Percentiles rank a stretch among this genome's conserved stretches.
Conservation (phyloP, 2,329 filamentous ascomycete genomes). For the Sphaerulina musiva region DNA sequence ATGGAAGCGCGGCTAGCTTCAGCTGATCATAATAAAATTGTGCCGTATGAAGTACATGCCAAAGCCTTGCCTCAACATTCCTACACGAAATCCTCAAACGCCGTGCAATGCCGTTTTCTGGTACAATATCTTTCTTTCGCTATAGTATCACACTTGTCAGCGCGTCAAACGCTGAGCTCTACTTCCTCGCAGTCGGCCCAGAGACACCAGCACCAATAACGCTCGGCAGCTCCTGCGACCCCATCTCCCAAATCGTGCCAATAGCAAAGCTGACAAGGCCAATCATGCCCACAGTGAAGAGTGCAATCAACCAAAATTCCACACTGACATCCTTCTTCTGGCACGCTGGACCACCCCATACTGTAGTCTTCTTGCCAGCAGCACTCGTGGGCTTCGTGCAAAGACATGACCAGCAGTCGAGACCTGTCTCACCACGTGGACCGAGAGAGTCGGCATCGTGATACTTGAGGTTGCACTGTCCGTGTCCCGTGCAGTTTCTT, state of each 20-base stretch:
- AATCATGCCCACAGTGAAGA: constrained; percentile 65
- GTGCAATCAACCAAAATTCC: constrained; percentile 79
- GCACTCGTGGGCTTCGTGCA: constrained; percentile 57
- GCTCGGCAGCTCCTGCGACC: constrained; percentile 79
- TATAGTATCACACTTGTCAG: not conserved
- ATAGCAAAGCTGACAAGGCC: constrained; percentile 64
- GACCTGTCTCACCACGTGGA: constrained; percentile 30
- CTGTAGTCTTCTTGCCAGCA: constrained; percentile 54
- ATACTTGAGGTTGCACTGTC: constrained; percentile 65
- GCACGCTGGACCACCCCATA: constrained; percentile 81
- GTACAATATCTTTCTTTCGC: not conserved
- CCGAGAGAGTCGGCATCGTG: constrained; percentile 38
- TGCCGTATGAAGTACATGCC: constrained; percentile 5
- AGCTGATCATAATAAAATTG: not conserved
- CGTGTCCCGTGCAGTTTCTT: constrained; percentile 74
- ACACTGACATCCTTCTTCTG: constrained; percentile 86
- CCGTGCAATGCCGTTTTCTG: constrained; percentile 3
- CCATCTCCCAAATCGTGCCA: constrained; percentile 73
- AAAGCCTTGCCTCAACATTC: not conserved
- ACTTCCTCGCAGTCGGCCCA: constrained; percentile 53
- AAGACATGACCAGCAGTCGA: constrained; percentile 68
- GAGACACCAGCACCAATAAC: constrained; percentile 95
- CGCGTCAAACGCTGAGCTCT: not conserved
- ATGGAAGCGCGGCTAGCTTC: not conserved
- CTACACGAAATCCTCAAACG: not conserved